Percentiles rank a stretch among this genome's conserved stretches.
phyloP scores from a whole-genome alignment of 371 early-diverging fungal genomes.

The Mortierella sp. region DNA sequence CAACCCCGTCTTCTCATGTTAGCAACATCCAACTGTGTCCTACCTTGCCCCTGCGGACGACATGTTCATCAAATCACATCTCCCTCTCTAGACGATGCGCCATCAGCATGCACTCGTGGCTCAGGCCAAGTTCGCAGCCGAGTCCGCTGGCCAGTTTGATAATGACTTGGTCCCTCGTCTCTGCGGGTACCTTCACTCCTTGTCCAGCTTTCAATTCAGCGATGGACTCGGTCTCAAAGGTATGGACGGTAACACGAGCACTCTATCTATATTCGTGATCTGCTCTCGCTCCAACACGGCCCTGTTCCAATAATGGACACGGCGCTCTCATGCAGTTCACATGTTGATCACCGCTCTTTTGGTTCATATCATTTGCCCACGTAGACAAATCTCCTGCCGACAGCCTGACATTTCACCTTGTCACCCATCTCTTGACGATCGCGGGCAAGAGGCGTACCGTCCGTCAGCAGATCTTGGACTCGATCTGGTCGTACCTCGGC shows the following conservation, averaged over 20 bases:
- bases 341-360: neutral
- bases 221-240: conserved; percentile 51
- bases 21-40: neutral
- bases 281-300: neutral
- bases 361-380: neutral
- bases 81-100: conserved; percentile 33
- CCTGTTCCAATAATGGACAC: neutral
- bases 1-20: neutral
- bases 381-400: conserved; percentile 52
- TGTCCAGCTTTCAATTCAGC: conserved; percentile 39
- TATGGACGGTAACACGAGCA: neutral
- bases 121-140: conserved; percentile 52
- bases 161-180: conserved; percentile 41
- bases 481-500: conserved; percentile 58
- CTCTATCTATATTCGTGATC: neutral
- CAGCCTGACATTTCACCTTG: conserved; percentile 33
- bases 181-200: conserved; percentile 40
- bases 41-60: neutral
- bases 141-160: conserved; percentile 50
- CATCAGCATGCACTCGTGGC: conserved; percentile 49
- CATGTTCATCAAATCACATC: too few species aligned
- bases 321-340: conserved; percentile 3
- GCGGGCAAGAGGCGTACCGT: conserved; percentile 53
- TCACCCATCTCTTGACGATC: conserved; percentile 60
- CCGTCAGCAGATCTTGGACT: conserved; percentile 56